Base-by-base conservation (phyloP, 345 rosid species). In the Syzygium jambos region DNA sequence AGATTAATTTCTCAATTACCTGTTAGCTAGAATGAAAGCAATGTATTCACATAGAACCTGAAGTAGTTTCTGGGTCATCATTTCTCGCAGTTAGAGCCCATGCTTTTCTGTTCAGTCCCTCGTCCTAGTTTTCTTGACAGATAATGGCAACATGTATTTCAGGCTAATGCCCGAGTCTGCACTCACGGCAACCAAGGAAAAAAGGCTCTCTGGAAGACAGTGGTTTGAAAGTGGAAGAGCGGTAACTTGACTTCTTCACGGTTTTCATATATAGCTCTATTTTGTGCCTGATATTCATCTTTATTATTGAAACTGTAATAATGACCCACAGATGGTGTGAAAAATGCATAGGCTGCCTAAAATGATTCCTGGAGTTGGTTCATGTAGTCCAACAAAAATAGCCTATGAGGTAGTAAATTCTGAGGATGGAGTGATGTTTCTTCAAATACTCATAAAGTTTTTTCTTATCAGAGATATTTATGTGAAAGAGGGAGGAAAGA, bases 111-210 rank as follows among this genome's bases (percentile, higher is more conserved):
- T 52, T 85, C 63, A 34, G 65, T 55, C 86, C 43, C 63, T 54
- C 29, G 86, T 38, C n/a, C 86, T 85, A 57, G 63, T 52, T 13
- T 30, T 53, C 65, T 38, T 22, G 61, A 30, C 65, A 52, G 30
- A 54, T 85, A 52, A 57, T 85, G 49, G 63, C 21, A 46, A 25
- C 19, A 6, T 85, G 43, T 85, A 85, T 85, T 52, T 54, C 90
- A 94, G 99, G 94, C 85, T 95, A 90, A 98, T 96, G 98, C 99
- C 98, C 0, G 99, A 96, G 88, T 93, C 98, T 92, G 99, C 93
- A 83, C 98, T 96, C 53, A 78, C 94, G 3, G 89, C 93, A 87
- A 86, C 96, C 9, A 96, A 96, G 91, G 98, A 98, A 92, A 98
- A 95, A 93, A 96, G 91, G 92, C 95, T 96, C 87, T 27, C 95